phyloP scores from a whole-genome alignment of 768 basidiomycete species.

The Coprinellus aureogranulatus region DNA sequence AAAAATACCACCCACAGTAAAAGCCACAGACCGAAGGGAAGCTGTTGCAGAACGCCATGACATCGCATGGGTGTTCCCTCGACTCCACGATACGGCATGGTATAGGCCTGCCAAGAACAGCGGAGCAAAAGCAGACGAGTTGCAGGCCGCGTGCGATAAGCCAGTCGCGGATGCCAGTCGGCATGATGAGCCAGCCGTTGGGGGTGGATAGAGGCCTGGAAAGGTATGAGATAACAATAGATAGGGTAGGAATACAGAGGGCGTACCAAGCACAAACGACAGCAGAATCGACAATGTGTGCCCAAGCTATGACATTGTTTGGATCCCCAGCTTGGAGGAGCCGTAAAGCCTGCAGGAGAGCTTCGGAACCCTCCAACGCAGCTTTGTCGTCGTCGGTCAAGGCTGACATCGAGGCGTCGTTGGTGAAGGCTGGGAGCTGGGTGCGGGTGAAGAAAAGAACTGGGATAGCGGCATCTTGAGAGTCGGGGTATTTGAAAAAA shows the following conservation, averaged over 20 bases:
- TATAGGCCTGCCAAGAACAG: not conserved
- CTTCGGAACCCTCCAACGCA: not conserved
- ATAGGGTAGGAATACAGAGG: not conserved
- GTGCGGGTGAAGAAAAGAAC: no score
- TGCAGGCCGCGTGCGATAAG: not conserved
- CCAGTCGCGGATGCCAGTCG: not conserved
- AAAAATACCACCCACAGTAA: slow-evolving; percentile 4
- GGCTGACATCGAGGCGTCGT: not conserved
- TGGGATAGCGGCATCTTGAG: no score
- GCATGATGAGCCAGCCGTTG: no score
- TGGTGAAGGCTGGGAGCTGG: no score
- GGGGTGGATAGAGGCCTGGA: not conserved
- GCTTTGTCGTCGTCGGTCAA: not conserved
- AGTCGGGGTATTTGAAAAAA: no score
- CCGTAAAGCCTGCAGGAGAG: not conserved
- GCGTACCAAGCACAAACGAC: not conserved
- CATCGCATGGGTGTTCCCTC: not conserved
- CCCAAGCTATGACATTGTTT: not conserved
- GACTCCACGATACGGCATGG: not conserved
- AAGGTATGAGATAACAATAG: not conserved
- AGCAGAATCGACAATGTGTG: not conserved
- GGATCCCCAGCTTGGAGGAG: not conserved
- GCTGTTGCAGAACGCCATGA: slow-evolving; percentile 7
- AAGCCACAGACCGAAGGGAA: slow-evolving; percentile 8
- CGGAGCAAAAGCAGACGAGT: not conserved